phyloP scores from a whole-genome alignment of 2,329 filamentous ascomycete genomes.

The Xylariales sp. region DNA sequence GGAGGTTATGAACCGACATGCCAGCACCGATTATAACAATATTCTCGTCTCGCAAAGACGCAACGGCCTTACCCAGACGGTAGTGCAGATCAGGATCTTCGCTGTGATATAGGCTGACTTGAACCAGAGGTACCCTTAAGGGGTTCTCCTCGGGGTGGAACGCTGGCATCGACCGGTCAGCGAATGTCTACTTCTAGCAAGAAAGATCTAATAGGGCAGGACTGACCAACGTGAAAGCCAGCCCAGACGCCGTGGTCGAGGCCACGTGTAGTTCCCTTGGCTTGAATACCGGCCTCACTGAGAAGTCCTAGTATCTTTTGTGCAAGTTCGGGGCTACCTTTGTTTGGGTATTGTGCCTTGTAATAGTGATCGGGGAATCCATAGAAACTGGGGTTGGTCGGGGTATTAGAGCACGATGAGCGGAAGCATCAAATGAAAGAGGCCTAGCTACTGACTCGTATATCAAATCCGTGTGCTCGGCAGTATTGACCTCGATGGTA shows the following conservation, averaged over 20 bases:
- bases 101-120: slow-evolving; percentile 63
- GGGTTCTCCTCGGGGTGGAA: slow-evolving; percentile 60
- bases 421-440: neutral
- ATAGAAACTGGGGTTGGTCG: slow-evolving; percentile 63
- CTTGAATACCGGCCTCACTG: slow-evolving; percentile 6
- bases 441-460: slow-evolving; percentile 51
- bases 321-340: slow-evolving; percentile 56
- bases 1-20: slow-evolving; percentile 71
- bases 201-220: too few species aligned
- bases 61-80: slow-evolving; percentile 61
- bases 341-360: slow-evolving; percentile 60
- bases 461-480: slow-evolving; percentile 60
- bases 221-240: slow-evolving; percentile 10
- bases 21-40: slow-evolving; percentile 67
- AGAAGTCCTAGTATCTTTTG: slow-evolving; percentile 37
- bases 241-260: slow-evolving; percentile 11
- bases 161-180: too few species aligned
- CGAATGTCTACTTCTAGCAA: too few species aligned
- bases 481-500: slow-evolving; percentile 61
- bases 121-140: slow-evolving; percentile 63
- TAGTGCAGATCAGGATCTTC: slow-evolving; percentile 65
- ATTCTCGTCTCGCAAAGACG: slow-evolving; percentile 61
- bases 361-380: slow-evolving; percentile 69
- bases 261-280: slow-evolving; percentile 7
- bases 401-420: too few species aligned